Conservation (phyloP, 2,329 filamentous ascomycete genomes). For the Aspergillus carbonarius region DNA sequence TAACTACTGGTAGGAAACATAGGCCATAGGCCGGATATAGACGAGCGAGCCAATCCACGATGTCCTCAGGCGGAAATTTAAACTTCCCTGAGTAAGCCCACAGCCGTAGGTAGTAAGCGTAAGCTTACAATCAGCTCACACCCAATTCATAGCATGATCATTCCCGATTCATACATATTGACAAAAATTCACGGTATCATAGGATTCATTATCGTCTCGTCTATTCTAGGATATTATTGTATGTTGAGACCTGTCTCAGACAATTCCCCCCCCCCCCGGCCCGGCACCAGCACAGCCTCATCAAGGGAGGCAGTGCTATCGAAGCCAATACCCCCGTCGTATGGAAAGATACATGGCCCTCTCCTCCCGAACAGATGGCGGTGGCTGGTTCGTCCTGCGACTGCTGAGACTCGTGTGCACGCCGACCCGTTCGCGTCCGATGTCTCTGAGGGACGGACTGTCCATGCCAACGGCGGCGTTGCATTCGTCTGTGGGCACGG, state of each 20-base stretch:
- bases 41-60: too few species aligned
- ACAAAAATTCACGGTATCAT: too few species aligned
- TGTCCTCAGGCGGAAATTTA: too few species aligned
- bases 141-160: too few species aligned
- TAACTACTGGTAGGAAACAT: too few species aligned
- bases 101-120: too few species aligned
- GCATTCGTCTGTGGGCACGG: background rate
- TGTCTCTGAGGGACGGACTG: constrained; percentile 13
- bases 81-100: too few species aligned
- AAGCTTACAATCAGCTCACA: too few species aligned
- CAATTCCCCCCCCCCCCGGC: background rate
- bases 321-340: constrained; percentile 29
- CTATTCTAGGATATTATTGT: background rate
- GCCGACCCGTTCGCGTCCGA: constrained; percentile 11
- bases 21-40: too few species aligned
- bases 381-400: constrained; percentile 14
- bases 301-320: constrained; percentile 9
- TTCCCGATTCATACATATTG: too few species aligned
- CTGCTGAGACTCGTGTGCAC: constrained; percentile 10
- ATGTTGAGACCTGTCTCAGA: background rate
- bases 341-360: constrained; percentile 29
- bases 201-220: background rate
- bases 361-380: constrained; percentile 29
- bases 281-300: background rate
- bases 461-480: constrained; percentile 13